Conservation (phyloP, 2,329 filamentous ascomycete species). For the Falciphora oryzae region DNA sequence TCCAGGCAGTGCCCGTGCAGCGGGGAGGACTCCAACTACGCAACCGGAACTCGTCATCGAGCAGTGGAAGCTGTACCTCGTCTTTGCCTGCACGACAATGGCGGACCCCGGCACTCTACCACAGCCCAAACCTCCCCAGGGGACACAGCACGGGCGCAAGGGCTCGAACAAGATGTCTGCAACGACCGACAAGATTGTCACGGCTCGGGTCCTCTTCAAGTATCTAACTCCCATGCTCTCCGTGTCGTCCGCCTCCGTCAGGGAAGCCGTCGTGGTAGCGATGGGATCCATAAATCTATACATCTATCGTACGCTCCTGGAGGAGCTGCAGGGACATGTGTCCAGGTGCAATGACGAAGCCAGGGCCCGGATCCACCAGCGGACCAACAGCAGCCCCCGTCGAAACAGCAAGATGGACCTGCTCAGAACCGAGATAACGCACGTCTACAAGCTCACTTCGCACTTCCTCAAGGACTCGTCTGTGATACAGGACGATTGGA, state of each 20-base stretch:
- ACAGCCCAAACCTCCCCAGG: constrained; percentile 9
- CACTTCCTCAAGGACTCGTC: constrained; percentile 77
- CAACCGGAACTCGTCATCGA: constrained; percentile 86
- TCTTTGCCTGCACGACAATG: constrained; percentile 94
- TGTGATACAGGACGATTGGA: constrained; percentile 82
- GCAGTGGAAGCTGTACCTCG: constrained; percentile 96
- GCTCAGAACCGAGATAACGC: constrained; percentile 87
- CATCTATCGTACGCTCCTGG: constrained; percentile 83
- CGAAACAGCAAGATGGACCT: constrained; percentile 80
- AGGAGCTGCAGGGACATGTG: constrained; percentile 83
- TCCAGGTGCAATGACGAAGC: constrained; percentile 84
- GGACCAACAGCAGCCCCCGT: constrained; percentile 75
- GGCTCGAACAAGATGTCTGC: constrained; percentile 65
- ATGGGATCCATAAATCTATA: constrained; percentile 94
- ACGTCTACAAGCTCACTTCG: constrained; percentile 91
- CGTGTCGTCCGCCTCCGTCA: constrained; percentile 70
- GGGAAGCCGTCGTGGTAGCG: constrained; percentile 84
- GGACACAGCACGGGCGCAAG: constrained; percentile 72
- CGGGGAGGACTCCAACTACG: constrained; percentile 55
- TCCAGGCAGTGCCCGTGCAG: constrained; percentile 45
- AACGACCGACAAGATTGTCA: constrained; percentile 71
- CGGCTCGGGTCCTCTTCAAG: constrained; percentile 83
- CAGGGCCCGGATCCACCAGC: constrained; percentile 77
- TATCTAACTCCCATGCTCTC: constrained; percentile 84
- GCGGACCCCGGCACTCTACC: constrained; percentile 70